Evolutionary conservation across 352 stramenopile species (phyloP).

Genomic region (Globisporangium okanoganense): DNA sequence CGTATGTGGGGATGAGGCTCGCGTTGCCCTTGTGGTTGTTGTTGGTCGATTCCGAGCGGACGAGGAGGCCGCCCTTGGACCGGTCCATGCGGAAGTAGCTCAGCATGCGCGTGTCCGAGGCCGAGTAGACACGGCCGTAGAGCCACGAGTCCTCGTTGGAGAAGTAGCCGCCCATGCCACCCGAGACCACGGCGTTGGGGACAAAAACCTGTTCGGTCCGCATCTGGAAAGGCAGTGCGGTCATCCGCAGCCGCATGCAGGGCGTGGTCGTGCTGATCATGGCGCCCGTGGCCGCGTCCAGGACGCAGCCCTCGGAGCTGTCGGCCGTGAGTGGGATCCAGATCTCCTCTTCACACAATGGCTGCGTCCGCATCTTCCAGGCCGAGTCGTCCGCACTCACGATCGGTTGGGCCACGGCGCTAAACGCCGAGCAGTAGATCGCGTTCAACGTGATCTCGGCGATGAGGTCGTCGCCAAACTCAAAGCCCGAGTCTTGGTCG

Average conservation of each 20-base stretch:
- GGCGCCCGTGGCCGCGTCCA: background rate
- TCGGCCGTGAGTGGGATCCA: conserved; percentile 55
- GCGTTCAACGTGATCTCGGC: conserved; percentile 60
- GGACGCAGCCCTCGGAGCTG: conserved; percentile 9
- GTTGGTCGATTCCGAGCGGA: conserved; percentile 57
- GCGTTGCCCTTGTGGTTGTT: conserved; percentile 79
- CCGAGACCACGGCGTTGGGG: conserved; percentile 37
- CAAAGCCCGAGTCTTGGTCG: conserved; percentile 82
- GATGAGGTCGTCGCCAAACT: conserved; percentile 86
- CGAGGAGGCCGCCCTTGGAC: conserved; percentile 58
- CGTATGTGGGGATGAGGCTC: conserved; percentile 38
- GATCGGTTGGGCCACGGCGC: conserved; percentile 39
- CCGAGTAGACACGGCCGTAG: conserved; percentile 68
- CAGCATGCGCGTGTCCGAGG: conserved; percentile 56
- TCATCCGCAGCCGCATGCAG: conserved; percentile 77
- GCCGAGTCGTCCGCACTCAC: conserved; percentile 49
- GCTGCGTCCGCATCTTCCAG: conserved; percentile 62
- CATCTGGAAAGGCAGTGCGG: conserved; percentile 70
- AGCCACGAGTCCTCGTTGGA: conserved; percentile 48
- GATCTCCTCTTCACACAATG: conserved; percentile 72
- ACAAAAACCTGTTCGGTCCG: conserved; percentile 62
- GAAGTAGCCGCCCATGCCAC: conserved; percentile 75
- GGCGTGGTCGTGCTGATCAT: conserved; percentile 19
- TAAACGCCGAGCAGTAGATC: conserved; percentile 82
- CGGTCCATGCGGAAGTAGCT: conserved; percentile 80